Evolutionary conservation across 768 basidiomycete species (phyloP).

Genomic region (Hysterangium stoloniferum): DNA sequence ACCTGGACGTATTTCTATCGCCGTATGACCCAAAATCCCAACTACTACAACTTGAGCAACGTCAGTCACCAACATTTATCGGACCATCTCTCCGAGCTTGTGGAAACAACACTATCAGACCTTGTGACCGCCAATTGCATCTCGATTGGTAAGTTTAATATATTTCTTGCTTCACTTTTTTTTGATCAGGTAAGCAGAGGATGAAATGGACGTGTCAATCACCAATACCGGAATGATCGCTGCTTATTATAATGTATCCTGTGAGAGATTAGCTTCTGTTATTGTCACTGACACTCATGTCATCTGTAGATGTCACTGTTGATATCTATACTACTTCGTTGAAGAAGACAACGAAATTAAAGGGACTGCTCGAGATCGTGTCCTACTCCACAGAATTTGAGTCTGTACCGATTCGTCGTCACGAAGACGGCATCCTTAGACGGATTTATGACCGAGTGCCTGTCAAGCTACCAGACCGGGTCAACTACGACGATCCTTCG

Average conservation of each 20-base stretch:
- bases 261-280: constrained; percentile 33
- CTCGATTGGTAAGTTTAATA: constrained; percentile 52
- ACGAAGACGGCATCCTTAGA: constrained; percentile 78
- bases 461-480: constrained; percentile 73
- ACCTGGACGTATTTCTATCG: constrained; percentile 99
- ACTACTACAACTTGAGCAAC: constrained; percentile 90
- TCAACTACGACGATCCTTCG: constrained; percentile 88
- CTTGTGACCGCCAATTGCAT: constrained; percentile 95
- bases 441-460: constrained; percentile 95
- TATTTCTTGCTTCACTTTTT: background rate
- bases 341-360: constrained; percentile 94
- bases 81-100: constrained; percentile 91
- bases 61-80: constrained; percentile 94
- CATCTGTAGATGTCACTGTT: constrained; percentile 75
- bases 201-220: constrained; percentile 87
- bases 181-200: constrained; percentile 46
- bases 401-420: constrained; percentile 85
- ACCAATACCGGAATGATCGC: constrained; percentile 99
- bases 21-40: constrained; percentile 95
- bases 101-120: constrained; percentile 88
- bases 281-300: constrained; percentile 6
- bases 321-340: constrained; percentile 95
- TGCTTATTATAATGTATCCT: constrained; percentile 91
- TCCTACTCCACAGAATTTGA: constrained; percentile 98
- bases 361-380: constrained; percentile 93